Evolutionary conservation across 108 stramenopile genomes (phyloP), one percentile per base, ranked within the genome.

Genomic region (Craspedostauros australis): DNA sequence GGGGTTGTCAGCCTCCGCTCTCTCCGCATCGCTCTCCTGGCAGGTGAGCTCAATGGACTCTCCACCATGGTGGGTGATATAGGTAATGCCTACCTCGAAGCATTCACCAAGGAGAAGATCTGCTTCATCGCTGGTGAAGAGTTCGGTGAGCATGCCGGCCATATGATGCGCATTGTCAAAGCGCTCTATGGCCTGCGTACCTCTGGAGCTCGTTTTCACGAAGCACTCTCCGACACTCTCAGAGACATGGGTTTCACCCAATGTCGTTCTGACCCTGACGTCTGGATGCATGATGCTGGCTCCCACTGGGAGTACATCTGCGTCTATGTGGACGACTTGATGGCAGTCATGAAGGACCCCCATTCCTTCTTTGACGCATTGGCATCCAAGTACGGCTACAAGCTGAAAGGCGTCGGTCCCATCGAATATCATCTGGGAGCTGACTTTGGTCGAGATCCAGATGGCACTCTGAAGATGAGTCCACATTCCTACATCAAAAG

Each of bases 51-150:
- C n/a, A n/a, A n/a, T n/a, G n/a, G n/a, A n/a, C n/a, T n/a, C n/a
- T n/a, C n/a, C n/a, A n/a, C n/a, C n/a, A n/a, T n/a, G n/a, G n/a
- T n/a, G n/a, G n/a, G n/a, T n/a, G n/a, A n/a, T n/a, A n/a, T n/a
- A n/a, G n/a, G n/a, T n/a, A n/a, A n/a, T n/a, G n/a, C n/a, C n/a
- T n/a, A n/a, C n/a, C n/a, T n/a, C n/a, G n/a, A n/a, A n/a, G n/a
- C n/a, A n/a, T n/a, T n/a, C n/a, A 62, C 48, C 20, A 43, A 36
- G 5, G 71, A 72, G 54, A 68, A 64, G 46, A 26, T 68, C 16
- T 71, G 49, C n/a, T 50, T 68, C 6, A 50, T 74, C 3, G 68
- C 72, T 5, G 78, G 78, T 1, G 58, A 57, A 15, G 69, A 75
- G 30, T 79, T 75, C 38, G 70, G 62, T n/a, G 18, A 31, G 2